phyloP scores from a whole-genome alignment of 2,329 filamentous ascomycete genomes.

The Trichophyton benhamiae region DNA sequence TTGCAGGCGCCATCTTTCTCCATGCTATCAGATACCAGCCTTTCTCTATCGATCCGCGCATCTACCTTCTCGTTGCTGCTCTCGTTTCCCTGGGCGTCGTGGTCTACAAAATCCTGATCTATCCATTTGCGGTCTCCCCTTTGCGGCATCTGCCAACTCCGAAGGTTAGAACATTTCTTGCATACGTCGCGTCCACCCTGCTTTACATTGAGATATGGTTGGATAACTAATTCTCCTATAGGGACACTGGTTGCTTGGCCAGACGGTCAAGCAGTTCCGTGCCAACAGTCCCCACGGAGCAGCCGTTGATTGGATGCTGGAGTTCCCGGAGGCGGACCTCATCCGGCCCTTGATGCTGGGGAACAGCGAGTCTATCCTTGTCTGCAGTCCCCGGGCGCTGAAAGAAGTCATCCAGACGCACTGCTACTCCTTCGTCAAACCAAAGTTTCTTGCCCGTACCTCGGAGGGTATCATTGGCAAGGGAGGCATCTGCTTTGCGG shows the following conservation, averaged over 20 bases:
- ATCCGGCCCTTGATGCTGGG: slow-evolving; percentile 2
- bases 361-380: not conserved
- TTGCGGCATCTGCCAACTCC: slow-evolving; percentile 4
- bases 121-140: slow-evolving; percentile 1
- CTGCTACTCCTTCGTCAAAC: slow-evolving; percentile 5
- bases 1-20: not conserved
- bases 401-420: slow-evolving; percentile 4
- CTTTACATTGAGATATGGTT: not conserved
- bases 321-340: slow-evolving; percentile 5
- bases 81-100: not conserved
- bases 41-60: not conserved
- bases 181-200: not conserved
- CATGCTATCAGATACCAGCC: not conserved
- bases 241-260: not conserved
- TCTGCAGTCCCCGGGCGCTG: slow-evolving; percentile 4
- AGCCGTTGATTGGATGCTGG: slow-evolving; percentile 1
- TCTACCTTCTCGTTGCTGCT: not conserved
- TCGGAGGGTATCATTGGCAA: not conserved
- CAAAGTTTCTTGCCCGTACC: slow-evolving; percentile 1
- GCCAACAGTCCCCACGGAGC: not conserved
- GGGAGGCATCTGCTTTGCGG: slow-evolving; percentile 3
- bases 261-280: slow-evolving; percentile 3
- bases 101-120: slow-evolving; percentile 1
- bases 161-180: not conserved
- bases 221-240: not conserved